These are phyloP conservation scores for Diaporthe aspalathi DNA, from an alignment of 2,329 filamentous ascomycete species.

Conservation along the genomic window DNA sequence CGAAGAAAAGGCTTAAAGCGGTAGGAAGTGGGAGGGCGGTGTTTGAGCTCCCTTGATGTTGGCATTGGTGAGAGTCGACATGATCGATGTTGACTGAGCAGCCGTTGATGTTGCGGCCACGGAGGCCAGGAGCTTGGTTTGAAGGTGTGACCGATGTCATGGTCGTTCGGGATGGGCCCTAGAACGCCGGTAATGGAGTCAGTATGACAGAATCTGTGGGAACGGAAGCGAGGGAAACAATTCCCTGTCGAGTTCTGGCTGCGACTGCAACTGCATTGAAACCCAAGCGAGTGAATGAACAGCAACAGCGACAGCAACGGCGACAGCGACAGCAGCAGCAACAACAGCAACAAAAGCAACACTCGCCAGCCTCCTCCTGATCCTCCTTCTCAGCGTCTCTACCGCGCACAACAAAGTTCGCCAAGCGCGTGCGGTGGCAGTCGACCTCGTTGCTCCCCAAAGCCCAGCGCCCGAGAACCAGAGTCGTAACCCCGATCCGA, in stretches of 20 bases:
- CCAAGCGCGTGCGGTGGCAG: not conserved
- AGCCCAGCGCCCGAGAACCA: not conserved
- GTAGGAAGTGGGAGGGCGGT: not conserved
- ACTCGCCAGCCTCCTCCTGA: not conserved
- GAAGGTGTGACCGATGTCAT: not conserved
- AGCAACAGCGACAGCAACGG: not conserved
- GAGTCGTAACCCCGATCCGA: not conserved
- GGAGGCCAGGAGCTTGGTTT: not conserved
- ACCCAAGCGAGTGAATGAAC: too few species aligned
- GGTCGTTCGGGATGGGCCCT: not conserved
- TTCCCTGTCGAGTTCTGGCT: not conserved
- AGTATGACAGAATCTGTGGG: not conserved
- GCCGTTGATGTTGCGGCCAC: not conserved
- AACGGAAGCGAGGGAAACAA: not conserved
- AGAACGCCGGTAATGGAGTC: not conserved
- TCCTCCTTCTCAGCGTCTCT: not conserved
- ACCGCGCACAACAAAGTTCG: not conserved
- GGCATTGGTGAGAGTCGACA: not conserved
- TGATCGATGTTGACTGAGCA: not conserved
- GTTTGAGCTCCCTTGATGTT: not conserved
- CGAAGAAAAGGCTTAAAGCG: not conserved
- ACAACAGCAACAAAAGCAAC: not conserved
- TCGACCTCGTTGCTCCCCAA: not conserved
- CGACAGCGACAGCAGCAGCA: not conserved
- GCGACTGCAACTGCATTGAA: not conserved